These are phyloP conservation scores for Sequoia sempervirens DNA, from an alignment of 75 land plant genomes.

Conservation along the genomic window DNA sequence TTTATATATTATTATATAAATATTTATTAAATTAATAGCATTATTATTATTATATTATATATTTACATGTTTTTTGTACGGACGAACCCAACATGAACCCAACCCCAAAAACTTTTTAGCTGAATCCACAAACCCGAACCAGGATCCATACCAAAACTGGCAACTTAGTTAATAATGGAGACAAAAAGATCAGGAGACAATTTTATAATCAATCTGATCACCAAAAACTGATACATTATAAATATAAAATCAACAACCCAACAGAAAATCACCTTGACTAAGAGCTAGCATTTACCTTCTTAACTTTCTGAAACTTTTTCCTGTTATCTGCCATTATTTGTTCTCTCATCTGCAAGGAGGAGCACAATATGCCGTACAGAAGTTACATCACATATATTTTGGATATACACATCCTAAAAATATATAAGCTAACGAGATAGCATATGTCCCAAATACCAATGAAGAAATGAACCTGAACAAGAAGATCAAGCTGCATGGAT, in stretches of 20 bases:
- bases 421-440: neutral
- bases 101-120: too few relatives aligned
- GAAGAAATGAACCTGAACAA: slow-evolving; percentile 70
- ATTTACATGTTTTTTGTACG: too few relatives aligned
- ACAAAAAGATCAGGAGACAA: neutral
- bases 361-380: neutral
- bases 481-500: slow-evolving; percentile 97
- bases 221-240: neutral
- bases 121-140: too few relatives aligned
- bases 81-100: too few relatives aligned
- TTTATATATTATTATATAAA: too few relatives aligned
- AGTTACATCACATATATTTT: neutral
- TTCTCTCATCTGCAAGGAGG: slow-evolving; percentile 82
- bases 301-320: slow-evolving; percentile 90
- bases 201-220: neutral
- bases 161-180: too few relatives aligned
- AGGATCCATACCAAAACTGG: too few relatives aligned
- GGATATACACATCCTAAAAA: neutral
- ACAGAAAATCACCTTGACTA: neutral
- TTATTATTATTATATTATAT: too few relatives aligned
- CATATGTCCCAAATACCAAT: neutral
- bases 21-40: too few relatives aligned
- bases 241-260: neutral
- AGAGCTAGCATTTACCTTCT: slow-evolving; percentile 52
- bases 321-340: slow-evolving; percentile 93